Base-by-base conservation (phyloP, 805 yeast genomes). In the Metschnikowia cubensis region DNA sequence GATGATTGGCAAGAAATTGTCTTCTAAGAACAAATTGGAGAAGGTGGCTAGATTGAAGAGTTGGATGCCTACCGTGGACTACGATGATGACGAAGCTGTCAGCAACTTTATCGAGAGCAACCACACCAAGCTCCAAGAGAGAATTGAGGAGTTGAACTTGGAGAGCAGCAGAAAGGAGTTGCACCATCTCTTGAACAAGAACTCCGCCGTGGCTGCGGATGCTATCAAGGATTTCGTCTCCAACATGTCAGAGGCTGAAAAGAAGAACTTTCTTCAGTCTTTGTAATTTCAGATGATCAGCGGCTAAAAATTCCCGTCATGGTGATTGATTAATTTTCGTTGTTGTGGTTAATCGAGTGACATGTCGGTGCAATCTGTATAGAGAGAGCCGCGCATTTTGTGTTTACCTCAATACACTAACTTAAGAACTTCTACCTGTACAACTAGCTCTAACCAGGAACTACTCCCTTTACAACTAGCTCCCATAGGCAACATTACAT, bases 91-190 rank as follows among this genome's bases (percentile, higher is more conserved):
- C 67, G 76, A 77, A 63, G 86, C 79, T 33, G 92, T 90, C 55
- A 89, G 94, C 52, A 76, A 75, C 52, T 91, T 91, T 90, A 85
- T 89, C 59, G 97, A 89, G 70, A 84, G 82, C 58, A 83, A 87
- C 70, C 90, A 83, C 64, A 74, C 76, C 49, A 65, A 76, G 50
- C 75, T 89, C 53, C 85, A 85, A 53, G 71, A 77, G 45, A 75
- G 75, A 58, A 75, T 87, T 60, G 83, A 77, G 63, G 79, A 80
- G 55, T 74, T 87, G 70, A 84, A 83, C 71, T 69, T 76, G 47
- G 94, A 87, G 64, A 74, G 80, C 38, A 78, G 82, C 54, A 85
- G 85, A 56, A 83, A 81, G 65, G 81, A 79, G 41, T 70, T 87
- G 61, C 82, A 86, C 41, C 77, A 77, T 57, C 69, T 83, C 50